phyloP scores from a whole-genome alignment of 345 rosid genomes.

The Linum usitatissimum region DNA sequence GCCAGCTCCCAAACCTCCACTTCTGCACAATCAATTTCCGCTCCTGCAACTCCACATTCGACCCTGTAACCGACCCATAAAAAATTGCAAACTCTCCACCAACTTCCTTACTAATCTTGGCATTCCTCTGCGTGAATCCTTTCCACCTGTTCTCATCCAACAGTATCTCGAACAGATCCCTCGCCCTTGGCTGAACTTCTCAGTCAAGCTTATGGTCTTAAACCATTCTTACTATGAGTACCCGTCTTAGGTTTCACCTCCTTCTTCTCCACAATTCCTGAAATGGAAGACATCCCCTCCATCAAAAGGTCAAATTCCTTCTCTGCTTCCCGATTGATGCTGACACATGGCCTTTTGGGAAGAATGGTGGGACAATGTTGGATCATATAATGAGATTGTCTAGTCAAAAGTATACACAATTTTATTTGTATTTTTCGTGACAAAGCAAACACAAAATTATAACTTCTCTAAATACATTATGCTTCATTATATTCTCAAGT shows the following conservation, averaged over 20 bases:
- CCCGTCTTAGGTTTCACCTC: slow-evolving; percentile 28
- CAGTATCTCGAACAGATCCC: slow-evolving; percentile 73
- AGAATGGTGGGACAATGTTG: too few relatives aligned
- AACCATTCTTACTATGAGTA: slow-evolving; percentile 31
- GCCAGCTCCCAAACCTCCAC: slow-evolving; percentile 98
- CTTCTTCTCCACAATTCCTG: slow-evolving; percentile 35
- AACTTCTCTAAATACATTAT: too few relatives aligned
- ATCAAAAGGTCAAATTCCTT: too few relatives aligned
- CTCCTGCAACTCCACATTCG: slow-evolving; percentile 63
- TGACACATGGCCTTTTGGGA: too few relatives aligned
- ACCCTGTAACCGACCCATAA: slow-evolving; percentile 87
- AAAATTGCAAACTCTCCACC: slow-evolving; percentile 73
- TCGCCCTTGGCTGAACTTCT: slow-evolving; percentile 84
- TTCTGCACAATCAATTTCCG: slow-evolving; percentile 85
- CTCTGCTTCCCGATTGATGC: too few relatives aligned
- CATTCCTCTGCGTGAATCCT: slow-evolving; percentile 91
- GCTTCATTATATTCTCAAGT: too few relatives aligned
- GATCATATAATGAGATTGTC: too few relatives aligned
- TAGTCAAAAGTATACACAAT: too few relatives aligned
- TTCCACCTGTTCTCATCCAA: slow-evolving; percentile 98
- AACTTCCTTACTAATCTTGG: slow-evolving; percentile 73
- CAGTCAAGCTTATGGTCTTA: slow-evolving; percentile 63
- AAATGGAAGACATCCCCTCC: too few relatives aligned
- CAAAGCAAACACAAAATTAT: too few relatives aligned
- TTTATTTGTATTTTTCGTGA: too few relatives aligned